Evolutionary conservation across 345 rosid species (phyloP).

Genomic region (Murraya paniculata): DNA sequence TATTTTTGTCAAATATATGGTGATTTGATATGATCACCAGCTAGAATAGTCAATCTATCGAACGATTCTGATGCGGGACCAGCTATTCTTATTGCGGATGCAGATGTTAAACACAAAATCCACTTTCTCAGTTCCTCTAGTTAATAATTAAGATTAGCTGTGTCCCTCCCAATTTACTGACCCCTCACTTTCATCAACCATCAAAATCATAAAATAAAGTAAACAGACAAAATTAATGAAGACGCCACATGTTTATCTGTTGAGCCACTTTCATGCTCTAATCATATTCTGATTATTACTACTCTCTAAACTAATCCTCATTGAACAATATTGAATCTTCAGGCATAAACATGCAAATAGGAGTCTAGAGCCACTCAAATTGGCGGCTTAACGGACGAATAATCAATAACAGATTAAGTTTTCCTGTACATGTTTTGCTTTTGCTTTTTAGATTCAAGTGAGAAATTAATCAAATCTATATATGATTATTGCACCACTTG

Average conservation of each 20-base stretch:
- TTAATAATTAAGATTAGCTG: conserved; percentile 22
- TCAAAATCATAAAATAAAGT: conserved; percentile 33
- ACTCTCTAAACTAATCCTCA: background rate
- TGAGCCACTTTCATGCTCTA: conserved; percentile 1
- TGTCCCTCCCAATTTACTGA: conserved; percentile 11
- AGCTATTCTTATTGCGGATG: conserved; percentile 16
- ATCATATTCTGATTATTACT: conserved; percentile 1
- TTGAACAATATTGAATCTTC: background rate
- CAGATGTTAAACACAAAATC: conserved; percentile 22
- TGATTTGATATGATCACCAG: conserved; percentile 27
- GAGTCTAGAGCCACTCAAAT: background rate
- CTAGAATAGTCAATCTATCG: conserved; percentile 21
- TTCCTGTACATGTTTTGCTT: too few relatives aligned
- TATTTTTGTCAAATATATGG: conserved; percentile 27
- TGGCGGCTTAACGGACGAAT: background rate
- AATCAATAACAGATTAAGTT: too few relatives aligned
- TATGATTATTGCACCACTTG: conserved; percentile 36
- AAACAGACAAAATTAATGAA: conserved; percentile 7
- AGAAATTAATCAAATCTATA: conserved; percentile 8
- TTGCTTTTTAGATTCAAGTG: conserved; percentile 8
- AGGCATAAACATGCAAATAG: background rate
- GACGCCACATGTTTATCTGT: background rate
- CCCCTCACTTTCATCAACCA: conserved; percentile 27
- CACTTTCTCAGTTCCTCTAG: conserved; percentile 17
- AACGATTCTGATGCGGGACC: conserved; percentile 30